Evolutionary conservation across 1,284 basidiomycete genomes (phyloP), one percentile per base, ranked within the genome.

Genomic region (Coniferiporia weirii): DNA sequence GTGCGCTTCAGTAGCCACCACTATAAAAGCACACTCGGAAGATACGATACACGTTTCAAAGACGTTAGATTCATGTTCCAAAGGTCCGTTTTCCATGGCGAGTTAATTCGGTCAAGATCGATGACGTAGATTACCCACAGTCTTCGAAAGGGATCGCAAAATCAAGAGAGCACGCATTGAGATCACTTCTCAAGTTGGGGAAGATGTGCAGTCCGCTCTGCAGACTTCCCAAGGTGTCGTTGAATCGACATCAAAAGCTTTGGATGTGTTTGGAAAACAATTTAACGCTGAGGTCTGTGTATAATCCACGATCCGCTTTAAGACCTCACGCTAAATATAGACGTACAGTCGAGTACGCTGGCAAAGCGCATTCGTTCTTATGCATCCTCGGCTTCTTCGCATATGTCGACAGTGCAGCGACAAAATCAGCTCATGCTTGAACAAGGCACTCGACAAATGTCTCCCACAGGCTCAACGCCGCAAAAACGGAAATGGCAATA

Each of bases 151-250:
- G 57, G 74, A 87, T 65, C 72, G 74, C 46, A 77, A 81, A 57
- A 79, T 82, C 12, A 92, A 92, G 68, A 78, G 83, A 56, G 82
- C 83, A 38, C 79, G 89, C 27, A 67, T 85, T 4, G 87, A 90
- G 54, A 76, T 78, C 9, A 83, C 80, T 17, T 72, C 76, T 47
- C 67, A 74, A 3, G 71, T 89, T 66, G 72, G 72, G 32, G 69
- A 72, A 2, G 79, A 83, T 40, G 67, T 82, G 34, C 78, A 84
- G 62, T 74, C 79, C 32, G 77, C 81, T 46, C 80, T 57, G 32
- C 52, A 58, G 45, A 51, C 34, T 3, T 27, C 65, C n/a, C 65
- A 61, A 32, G 59, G 57, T n/a, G 63, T 58, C 15, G 34, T 65
- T 3, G 47, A 62, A 79, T 66, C 75, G 73, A 49, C 74, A 72